These are phyloP conservation scores for Cyberlindnera misumaiensis DNA, from an alignment of 805 yeast genomes.

Conservation along the genomic window DNA sequence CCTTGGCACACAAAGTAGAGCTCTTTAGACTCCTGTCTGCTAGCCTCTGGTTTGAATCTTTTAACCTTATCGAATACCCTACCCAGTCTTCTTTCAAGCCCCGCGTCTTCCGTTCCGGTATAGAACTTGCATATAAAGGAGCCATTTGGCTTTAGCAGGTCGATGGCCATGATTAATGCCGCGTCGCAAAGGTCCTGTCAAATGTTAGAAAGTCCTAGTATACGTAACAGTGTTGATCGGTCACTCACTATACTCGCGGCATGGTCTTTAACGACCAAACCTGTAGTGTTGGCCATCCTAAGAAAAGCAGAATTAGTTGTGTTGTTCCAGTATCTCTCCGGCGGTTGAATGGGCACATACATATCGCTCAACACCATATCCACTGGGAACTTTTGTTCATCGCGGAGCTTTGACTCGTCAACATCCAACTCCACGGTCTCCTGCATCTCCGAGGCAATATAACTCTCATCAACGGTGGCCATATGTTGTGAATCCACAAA, in stretches of 20 bases:
- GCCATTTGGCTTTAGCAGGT: constrained; percentile 66
- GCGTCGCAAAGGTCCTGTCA: constrained; percentile 79
- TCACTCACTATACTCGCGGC: constrained; percentile 59
- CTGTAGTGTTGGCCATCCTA: constrained; percentile 94
- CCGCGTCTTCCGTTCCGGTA: constrained; percentile 71
- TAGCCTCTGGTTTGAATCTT: constrained; percentile 75
- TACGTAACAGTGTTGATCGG: neutral
- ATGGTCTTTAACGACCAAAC: constrained; percentile 77
- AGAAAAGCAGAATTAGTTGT: constrained; percentile 72
- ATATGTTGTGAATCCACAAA: constrained; percentile 26
- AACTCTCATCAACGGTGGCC: constrained; percentile 20
- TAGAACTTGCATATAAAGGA: constrained; percentile 75
- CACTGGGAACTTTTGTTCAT: constrained; percentile 31
- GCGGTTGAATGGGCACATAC: constrained; percentile 63
- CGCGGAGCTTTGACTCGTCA: constrained; percentile 2
- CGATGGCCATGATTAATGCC: constrained; percentile 69
- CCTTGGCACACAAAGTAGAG: constrained; percentile 69
- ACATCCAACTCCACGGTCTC: constrained; percentile 9
- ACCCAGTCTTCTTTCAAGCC: constrained; percentile 52
- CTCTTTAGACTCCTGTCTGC: constrained; percentile 75
- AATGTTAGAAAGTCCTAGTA: constrained; percentile 5
- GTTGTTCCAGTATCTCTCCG: constrained; percentile 44
- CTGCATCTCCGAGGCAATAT: constrained; percentile 23
- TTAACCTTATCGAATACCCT: constrained; percentile 55
- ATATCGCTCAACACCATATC: constrained; percentile 75